Percentiles rank a stretch among this genome's conserved stretches.
Evolutionary conservation across 2,329 filamentous ascomycete genomes (phyloP).

Genomic region (Salinomyces thailandicus): DNA sequence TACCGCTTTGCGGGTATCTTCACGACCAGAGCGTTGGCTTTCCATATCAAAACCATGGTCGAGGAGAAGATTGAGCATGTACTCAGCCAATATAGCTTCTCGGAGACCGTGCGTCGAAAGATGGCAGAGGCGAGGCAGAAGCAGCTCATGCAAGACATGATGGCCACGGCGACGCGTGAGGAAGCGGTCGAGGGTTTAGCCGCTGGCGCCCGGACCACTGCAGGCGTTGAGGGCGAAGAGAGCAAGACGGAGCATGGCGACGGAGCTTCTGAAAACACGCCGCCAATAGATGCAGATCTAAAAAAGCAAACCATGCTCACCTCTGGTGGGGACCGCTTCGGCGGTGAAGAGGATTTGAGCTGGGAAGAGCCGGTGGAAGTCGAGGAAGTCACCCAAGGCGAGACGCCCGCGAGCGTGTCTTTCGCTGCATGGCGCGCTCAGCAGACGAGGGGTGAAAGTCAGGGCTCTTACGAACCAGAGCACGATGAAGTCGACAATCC

Average conservation of each 20-base stretch:
- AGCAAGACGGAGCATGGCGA: not conserved
- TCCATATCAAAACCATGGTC: slow-evolving; percentile 66
- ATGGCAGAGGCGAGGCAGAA: slow-evolving; percentile 20
- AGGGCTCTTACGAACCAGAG: slow-evolving; percentile 1
- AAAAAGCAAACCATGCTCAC: slow-evolving; percentile 14
- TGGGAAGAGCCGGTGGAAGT: slow-evolving; percentile 9
- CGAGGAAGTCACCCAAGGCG: slow-evolving; percentile 4
- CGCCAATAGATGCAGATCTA: not conserved
- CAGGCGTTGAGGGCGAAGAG: slow-evolving; percentile 21
- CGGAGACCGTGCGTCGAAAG: slow-evolving; percentile 18
- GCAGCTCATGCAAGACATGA: slow-evolving; percentile 11
- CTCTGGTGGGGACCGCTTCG: slow-evolving; percentile 19
- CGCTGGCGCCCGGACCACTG: slow-evolving; percentile 27
- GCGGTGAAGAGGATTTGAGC: slow-evolving; percentile 18
- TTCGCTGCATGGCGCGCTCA: slow-evolving; percentile 11
- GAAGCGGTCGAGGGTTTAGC: slow-evolving; percentile 7
- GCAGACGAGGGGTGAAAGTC: slow-evolving; percentile 7
- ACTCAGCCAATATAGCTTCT: slow-evolving; percentile 47
- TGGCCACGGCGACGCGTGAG: slow-evolving; percentile 6
- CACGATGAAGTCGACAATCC: slow-evolving; percentile 2
- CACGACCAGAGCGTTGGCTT: slow-evolving; percentile 60
- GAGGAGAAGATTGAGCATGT: slow-evolving; percentile 63
- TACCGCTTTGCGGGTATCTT: slow-evolving; percentile 81
- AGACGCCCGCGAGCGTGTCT: not conserved
- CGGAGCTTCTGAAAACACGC: slow-evolving; percentile 4